Evolutionary conservation across 2,329 filamentous ascomycete species (phyloP), one percentile per base, ranked within the genome.

Genomic region (Stachybotrys echinatus): DNA sequence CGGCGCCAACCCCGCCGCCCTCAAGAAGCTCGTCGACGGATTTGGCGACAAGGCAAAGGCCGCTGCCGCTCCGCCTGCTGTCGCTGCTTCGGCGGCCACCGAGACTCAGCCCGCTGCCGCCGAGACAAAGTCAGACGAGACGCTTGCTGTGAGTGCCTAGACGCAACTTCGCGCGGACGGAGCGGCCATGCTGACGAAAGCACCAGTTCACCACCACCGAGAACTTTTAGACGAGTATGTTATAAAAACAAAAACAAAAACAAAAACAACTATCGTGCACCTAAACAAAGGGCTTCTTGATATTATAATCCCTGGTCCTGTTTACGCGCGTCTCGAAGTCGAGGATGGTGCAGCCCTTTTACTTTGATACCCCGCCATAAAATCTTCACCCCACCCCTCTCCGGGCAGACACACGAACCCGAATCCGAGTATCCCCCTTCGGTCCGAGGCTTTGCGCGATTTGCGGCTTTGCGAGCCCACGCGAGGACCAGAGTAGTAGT

Each of bases 1-100:
- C 39, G 72, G 69, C 40, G 68, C 67, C 34, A 68, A 63, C 49
- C 67, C 66, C 5, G 54, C 61, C 6, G 64, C 61, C 45, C 60
- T 71, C 47, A 54, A 65, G 52, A 63, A 63, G 51, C 48, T 56
- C 19, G 54, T 67, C 39, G 55, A 62, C 47, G 39, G 23, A 2
- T 45, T 58, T 37, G 53, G 56, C 42, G 56, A 53, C 4, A 64
- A 66, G 57, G 61, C 59, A 22, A 58, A 62, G 51, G 57, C 55
- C 12, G 49, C 44, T 19, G 48, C 45, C 8, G 47, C 43, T 5
- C 48, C 48, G 34, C 48, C 53, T 49, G 47, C 50, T 31, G 48
- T 23, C 19, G 57, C 55, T n/a, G 50, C 44, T 22, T 47, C 45
- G 12, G 48, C 45, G 12, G 50, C 47, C 45, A 48, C 52, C 48